These are phyloP conservation scores for Trypanosoma vivax DNA, from an alignment of 208 protist species.

Conservation along the genomic window DNA sequence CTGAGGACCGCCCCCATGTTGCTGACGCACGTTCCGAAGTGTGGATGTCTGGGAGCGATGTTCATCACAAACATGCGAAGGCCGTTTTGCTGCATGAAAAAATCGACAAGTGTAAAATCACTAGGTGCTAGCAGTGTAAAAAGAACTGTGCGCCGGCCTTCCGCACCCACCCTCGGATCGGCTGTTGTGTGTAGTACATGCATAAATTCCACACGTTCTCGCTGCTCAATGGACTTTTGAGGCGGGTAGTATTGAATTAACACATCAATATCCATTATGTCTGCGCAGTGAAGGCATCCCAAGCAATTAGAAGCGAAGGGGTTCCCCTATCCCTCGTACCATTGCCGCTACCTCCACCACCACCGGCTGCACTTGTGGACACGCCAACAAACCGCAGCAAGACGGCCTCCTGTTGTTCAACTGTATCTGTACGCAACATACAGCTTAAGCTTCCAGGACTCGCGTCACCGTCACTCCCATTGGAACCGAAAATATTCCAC, in stretches of 20 bases:
- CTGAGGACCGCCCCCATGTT: conserved; percentile 25
- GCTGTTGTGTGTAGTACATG: conserved; percentile 70
- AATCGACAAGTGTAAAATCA: conserved; percentile 59
- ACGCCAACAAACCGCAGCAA: conserved; percentile 21
- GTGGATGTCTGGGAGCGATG: conserved; percentile 41
- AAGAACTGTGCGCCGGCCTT: conserved; percentile 25
- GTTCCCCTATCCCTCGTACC: too few species aligned
- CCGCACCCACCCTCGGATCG: conserved; percentile 27
- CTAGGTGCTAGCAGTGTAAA: conserved; percentile 42
- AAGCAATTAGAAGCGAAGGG: conserved; percentile 34
- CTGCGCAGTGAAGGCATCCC: conserved; percentile 63
- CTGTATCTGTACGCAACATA: conserved; percentile 41
- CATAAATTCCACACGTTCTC: conserved; percentile 65
- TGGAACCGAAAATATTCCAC: conserved; percentile 33
- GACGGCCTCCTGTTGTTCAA: conserved; percentile 17
- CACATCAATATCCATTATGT: conserved; percentile 78
- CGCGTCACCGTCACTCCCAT: background rate
- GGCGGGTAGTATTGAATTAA: conserved; percentile 73
- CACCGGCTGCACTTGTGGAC: background rate
- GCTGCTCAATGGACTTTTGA: conserved; percentile 62
- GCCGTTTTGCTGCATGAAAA: conserved; percentile 65
- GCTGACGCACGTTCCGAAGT: conserved; percentile 29
- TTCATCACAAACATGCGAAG: conserved; percentile 68
- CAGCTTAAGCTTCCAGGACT: conserved; percentile 19
- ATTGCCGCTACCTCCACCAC: background rate